Evolutionary conservation across 164 flowering plant species (phyloP).

Genomic region (Kingdonia uniflora): DNA sequence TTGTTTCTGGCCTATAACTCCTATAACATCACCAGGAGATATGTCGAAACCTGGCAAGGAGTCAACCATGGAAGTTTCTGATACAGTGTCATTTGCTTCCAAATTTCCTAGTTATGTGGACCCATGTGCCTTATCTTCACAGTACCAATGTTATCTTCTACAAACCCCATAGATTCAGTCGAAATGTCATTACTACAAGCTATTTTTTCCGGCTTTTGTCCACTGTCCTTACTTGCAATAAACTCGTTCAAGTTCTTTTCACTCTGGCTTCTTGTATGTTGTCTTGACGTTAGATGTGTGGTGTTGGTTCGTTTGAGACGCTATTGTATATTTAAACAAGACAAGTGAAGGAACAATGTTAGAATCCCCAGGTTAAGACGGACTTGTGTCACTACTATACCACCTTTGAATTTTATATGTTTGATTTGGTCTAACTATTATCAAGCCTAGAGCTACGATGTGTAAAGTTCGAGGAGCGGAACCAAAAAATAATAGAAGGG

Average conservation of each 20-base stretch:
- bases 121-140: slow-evolving; percentile 14
- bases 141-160: slow-evolving; percentile 13
- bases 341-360: too few species aligned
- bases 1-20: slow-evolving; percentile 57
- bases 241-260: slow-evolving; percentile 14
- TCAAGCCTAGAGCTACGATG: too few species aligned
- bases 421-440: too few species aligned
- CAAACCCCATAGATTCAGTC: slow-evolving; percentile 8
- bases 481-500: too few species aligned
- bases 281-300: slow-evolving; percentile 12
- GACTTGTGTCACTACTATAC: too few species aligned
- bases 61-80: slow-evolving; percentile 47
- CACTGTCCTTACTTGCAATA: slow-evolving; percentile 9
- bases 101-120: too few species aligned
- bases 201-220: slow-evolving; percentile 14
- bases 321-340: too few species aligned
- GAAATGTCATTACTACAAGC: slow-evolving; percentile 9
- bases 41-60: slow-evolving; percentile 31
- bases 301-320: slow-evolving; percentile 13
- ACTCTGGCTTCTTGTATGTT: slow-evolving; percentile 5
- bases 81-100: slow-evolving; percentile 37
- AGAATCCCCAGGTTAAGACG: too few species aligned
- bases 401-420: too few species aligned
- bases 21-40: slow-evolving; percentile 66
- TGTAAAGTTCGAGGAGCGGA: too few species aligned